Percentiles rank a stretch among this genome's conserved stretches.
Conservation (phyloP, 1,139 yeast genomes). For the Scheffersomyces stambukii region DNA sequence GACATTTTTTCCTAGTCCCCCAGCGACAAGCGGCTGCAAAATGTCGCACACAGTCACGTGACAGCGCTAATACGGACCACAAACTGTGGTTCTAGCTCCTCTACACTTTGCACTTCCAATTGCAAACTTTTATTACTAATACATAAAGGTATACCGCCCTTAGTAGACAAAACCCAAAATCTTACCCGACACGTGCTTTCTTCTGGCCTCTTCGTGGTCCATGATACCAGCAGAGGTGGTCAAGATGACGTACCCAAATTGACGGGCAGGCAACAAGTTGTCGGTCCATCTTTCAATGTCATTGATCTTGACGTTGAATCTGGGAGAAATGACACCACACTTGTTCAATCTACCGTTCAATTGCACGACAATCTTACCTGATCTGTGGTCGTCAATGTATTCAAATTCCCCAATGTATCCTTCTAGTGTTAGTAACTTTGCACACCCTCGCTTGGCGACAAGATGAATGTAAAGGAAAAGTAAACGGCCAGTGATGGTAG, state of each 20-base stretch:
- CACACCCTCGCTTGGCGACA: neutral
- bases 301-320: constrained; percentile 90
- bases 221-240: constrained; percentile 99
- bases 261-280: constrained; percentile 97
- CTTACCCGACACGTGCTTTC: constrained; percentile 99
- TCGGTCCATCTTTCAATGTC: constrained; percentile 98
- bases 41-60: too few species aligned
- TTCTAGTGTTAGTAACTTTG: constrained; percentile 9
- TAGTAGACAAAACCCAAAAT: constrained; percentile 94
- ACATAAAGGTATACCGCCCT: constrained; percentile 3
- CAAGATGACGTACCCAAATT: constrained; percentile 92
- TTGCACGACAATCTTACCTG: constrained; percentile 96
- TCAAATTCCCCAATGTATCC: constrained; percentile 98
- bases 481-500: constrained; percentile 51
- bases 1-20: too few species aligned
- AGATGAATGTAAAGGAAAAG: constrained; percentile 62
- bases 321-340: constrained; percentile 97
- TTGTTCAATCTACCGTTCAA: constrained; percentile 97
- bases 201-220: constrained; percentile 99
- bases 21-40: too few species aligned
- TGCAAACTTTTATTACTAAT: constrained; percentile 1
- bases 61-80: too few species aligned
- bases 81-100: too few species aligned
- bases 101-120: too few species aligned
- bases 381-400: constrained; percentile 98